Conservation (phyloP, 768 basidiomycete species). For the Amanita inopinata region DNA sequence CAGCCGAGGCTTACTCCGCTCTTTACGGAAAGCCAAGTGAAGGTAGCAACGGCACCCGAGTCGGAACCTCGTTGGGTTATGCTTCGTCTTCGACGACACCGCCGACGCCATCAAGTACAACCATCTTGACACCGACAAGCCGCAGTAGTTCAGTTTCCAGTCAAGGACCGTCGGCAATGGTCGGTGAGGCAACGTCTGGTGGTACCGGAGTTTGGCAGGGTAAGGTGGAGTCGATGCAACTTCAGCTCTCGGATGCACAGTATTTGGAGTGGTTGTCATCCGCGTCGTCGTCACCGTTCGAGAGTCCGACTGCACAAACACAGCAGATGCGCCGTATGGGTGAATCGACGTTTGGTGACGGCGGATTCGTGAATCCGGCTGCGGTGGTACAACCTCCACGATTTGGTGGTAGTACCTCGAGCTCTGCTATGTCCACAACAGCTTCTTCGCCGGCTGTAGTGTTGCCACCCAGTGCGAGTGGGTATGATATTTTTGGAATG, state of each 20-base stretch:
- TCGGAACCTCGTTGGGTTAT: not conserved
- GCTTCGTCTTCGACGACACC: constrained; percentile 2
- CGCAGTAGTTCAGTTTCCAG: constrained; percentile 3
- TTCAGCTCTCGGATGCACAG: constrained; percentile 2
- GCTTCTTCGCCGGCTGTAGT: not conserved
- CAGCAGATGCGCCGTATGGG: not conserved
- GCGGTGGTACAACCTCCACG: not conserved
- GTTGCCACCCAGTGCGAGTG: not conserved
- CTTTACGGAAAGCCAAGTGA: not conserved
- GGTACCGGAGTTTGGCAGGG: not conserved
- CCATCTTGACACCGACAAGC: constrained; percentile 2
- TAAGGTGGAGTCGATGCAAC: constrained; percentile 3
- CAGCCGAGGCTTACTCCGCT: not conserved
- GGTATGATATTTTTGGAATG: constrained; percentile 3
- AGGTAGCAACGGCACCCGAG: not conserved
- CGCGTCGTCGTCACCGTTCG: constrained; percentile 2
- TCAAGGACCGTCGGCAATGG: not conserved
- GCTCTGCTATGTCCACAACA: no score
- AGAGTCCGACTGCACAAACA: no score
- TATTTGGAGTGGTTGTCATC: constrained; percentile 6
- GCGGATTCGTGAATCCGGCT: not conserved
- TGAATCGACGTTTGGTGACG: no score
- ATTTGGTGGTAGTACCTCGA: not conserved
- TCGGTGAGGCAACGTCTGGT: not conserved
- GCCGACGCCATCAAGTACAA: not conserved